Percentiles rank a stretch among this genome's conserved stretches.
Conservation (phyloP, 257 asterid species). For the Capsicum pubescens region DNA sequence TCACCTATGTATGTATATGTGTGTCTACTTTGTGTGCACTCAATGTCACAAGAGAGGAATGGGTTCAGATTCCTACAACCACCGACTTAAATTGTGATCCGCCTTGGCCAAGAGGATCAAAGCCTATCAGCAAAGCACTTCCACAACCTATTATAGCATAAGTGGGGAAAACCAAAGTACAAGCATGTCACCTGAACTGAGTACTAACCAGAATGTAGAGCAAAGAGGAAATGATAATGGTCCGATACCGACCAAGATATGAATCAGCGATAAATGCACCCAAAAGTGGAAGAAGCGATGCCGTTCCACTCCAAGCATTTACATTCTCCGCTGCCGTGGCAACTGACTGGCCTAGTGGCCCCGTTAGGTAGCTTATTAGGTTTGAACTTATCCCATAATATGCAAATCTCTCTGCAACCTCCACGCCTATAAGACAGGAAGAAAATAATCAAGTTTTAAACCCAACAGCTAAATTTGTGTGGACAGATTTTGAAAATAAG, state of each 20-base stretch:
- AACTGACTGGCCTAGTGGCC: constrained; percentile 51
- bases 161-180: background rate
- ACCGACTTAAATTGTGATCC: background rate
- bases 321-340: constrained; percentile 49
- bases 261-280: constrained; percentile 55
- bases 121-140: background rate
- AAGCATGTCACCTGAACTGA: background rate
- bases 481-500: background rate
- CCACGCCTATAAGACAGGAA: constrained; percentile 38
- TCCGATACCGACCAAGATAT: constrained; percentile 48
- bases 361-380: constrained; percentile 51
- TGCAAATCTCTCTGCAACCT: constrained; percentile 52
- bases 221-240: constrained; percentile 45
- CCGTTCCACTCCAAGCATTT: constrained; percentile 48
- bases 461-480: background rate
- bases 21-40: background rate
- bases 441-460: constrained; percentile 12
- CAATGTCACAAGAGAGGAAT: background rate
- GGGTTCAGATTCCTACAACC: background rate
- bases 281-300: constrained; percentile 44
- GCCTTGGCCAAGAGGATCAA: background rate
- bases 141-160: background rate
- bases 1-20: background rate
- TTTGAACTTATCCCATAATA: constrained; percentile 44
- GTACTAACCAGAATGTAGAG: constrained; percentile 47